Percentiles rank a stretch among this genome's conserved stretches.
These are phyloP conservation scores for Dimargaris xerosporica DNA, from an alignment of 192 early-diverging fungal species.

Conservation along the genomic window DNA sequence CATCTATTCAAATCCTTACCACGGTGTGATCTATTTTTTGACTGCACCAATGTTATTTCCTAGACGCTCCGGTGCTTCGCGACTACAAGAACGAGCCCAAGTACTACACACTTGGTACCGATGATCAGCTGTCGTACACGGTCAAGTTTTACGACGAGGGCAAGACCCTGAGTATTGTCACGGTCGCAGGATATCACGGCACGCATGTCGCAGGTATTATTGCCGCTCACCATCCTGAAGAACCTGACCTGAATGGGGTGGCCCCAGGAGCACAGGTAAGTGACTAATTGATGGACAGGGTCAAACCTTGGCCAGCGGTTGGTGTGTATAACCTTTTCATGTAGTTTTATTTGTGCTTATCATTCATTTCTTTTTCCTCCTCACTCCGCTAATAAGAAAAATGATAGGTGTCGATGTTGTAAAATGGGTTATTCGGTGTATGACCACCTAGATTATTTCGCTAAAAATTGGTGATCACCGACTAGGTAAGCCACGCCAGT, in stretches of 20 bases:
- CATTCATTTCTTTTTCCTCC: no score
- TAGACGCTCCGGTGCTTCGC: conserved; percentile 39
- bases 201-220: conserved; percentile 93
- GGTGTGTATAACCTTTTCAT: no score
- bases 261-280: conserved; percentile 76
- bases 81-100: conserved; percentile 57
- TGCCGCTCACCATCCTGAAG: conserved; percentile 75
- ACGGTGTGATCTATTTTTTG: no score
- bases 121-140: conserved; percentile 71
- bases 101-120: conserved; percentile 56
- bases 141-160: conserved; percentile 89
- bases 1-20: no score
- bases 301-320: no score
- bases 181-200: conserved; percentile 66
- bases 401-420: no score
- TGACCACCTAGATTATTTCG: conserved; percentile 43
- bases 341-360: no score
- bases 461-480: conserved; percentile 85
- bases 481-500: not conserved
- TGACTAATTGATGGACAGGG: no score
- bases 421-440: no score
- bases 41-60: no score
- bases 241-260: conserved; percentile 70
- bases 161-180: conserved; percentile 63
- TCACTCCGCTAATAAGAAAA: no score